Evolutionary conservation across 1,139 yeast genomes (phyloP).

Genomic region (Geotrichum citri-aurantii): DNA sequence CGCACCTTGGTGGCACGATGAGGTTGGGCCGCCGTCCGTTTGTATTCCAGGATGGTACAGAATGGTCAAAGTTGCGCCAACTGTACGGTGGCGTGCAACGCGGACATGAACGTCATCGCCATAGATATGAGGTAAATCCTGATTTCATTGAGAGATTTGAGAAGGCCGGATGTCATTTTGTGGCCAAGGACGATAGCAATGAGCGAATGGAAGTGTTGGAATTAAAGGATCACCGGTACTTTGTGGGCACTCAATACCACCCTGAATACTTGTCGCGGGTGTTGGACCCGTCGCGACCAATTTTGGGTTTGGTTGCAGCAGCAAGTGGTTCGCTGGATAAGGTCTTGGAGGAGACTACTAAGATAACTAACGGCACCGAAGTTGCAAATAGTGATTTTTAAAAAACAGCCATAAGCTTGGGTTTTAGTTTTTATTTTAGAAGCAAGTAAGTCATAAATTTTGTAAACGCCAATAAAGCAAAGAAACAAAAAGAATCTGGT

Average conservation of each 20-base stretch:
- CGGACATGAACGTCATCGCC: slow-evolving; percentile 95
- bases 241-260: slow-evolving; percentile 94
- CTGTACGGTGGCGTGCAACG: slow-evolving; percentile 67
- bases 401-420: background rate
- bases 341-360: slow-evolving; percentile 31
- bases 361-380: background rate
- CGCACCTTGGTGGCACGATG: slow-evolving; percentile 98
- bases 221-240: slow-evolving; percentile 74
- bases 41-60: slow-evolving; percentile 62
- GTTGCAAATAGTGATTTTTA: background rate
- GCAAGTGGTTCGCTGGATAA: slow-evolving; percentile 71
- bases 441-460: background rate
- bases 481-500: background rate
- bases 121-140: slow-evolving; percentile 96
- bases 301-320: slow-evolving; percentile 94
- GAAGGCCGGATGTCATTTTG: slow-evolving; percentile 70
- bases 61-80: slow-evolving; percentile 67
- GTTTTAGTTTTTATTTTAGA: background rate
- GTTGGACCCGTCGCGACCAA: slow-evolving; percentile 92
- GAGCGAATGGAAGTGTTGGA: slow-evolving; percentile 94
- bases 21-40: slow-evolving; percentile 93
- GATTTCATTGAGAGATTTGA: slow-evolving; percentile 65
- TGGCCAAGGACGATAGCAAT: slow-evolving; percentile 87
- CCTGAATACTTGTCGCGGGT: slow-evolving; percentile 97
- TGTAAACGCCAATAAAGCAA: background rate